These are phyloP conservation scores for Dendrobium huoshanense DNA, from an alignment of 106 monocot species.

Conservation along the genomic window DNA sequence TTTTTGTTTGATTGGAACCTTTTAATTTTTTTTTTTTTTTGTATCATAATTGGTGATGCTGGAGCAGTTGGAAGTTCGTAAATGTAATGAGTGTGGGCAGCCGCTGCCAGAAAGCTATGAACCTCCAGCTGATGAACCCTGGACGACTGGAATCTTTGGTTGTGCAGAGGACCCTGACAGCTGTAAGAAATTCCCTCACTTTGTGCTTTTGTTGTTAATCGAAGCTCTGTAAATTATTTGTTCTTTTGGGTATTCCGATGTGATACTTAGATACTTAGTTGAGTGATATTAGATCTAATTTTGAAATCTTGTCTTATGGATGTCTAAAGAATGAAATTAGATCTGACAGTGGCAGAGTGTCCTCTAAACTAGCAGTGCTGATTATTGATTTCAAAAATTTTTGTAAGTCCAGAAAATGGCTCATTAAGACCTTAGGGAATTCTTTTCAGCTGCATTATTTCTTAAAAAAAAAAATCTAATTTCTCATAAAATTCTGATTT, in stretches of 20 bases:
- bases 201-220: background rate
- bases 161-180: conserved; percentile 70
- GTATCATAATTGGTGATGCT: background rate
- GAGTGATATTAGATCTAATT: background rate
- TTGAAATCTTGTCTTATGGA: background rate
- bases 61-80: conserved; percentile 55
- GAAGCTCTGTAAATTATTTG: background rate
- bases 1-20: background rate
- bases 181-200: conserved; percentile 45
- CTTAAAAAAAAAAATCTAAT: too few relatives aligned
- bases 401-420: too few relatives aligned
- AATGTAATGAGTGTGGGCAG: conserved; percentile 73
- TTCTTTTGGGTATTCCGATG: background rate
- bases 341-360: too few relatives aligned
- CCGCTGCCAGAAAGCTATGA: conserved; percentile 70
- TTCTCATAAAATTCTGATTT: too few relatives aligned
- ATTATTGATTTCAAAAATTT: too few relatives aligned
- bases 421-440: too few relatives aligned
- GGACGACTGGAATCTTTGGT: conserved; percentile 76
- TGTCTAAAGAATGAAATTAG: too few relatives aligned
- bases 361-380: too few relatives aligned
- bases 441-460: too few relatives aligned
- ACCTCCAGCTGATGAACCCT: conserved; percentile 72
- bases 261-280: background rate
- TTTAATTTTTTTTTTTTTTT: background rate